Evolutionary conservation across 2,329 filamentous ascomycete species (phyloP).

Genomic region (Ceratocystiopsis minuta): DNA sequence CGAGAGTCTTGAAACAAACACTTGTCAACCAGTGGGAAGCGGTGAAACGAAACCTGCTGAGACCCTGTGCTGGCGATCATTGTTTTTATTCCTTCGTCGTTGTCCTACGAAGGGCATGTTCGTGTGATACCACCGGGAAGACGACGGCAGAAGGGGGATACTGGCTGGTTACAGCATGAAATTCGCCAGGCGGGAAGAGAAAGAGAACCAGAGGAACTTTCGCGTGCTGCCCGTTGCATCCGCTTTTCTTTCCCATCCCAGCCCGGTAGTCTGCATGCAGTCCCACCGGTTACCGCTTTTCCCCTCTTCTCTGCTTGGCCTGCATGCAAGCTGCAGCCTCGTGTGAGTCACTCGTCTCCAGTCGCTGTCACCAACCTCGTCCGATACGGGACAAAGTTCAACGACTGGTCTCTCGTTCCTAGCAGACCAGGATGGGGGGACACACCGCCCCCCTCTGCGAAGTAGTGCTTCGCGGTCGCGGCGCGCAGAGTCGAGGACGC

Average conservation of each 20-base stretch:
- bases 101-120: slow-evolving; percentile 3
- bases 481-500: slow-evolving; percentile 3
- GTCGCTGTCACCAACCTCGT: slow-evolving; percentile 11
- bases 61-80: background rate
- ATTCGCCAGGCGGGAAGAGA: no score
- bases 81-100: background rate
- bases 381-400: slow-evolving; percentile 12
- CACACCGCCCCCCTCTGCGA: no score
- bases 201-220: no score
- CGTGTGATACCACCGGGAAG: background rate
- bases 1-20: background rate
- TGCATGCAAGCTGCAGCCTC: slow-evolving; percentile 5
- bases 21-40: slow-evolving; percentile 5
- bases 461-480: slow-evolving; percentile 2
- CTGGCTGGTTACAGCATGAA: no score
- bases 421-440: no score
- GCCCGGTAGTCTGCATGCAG: slow-evolving; percentile 3
- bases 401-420: background rate
- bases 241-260: no score
- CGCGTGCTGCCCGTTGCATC: no score
- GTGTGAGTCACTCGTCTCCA: slow-evolving; percentile 17
- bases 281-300: background rate
- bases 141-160: no score
- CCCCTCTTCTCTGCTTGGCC: background rate
- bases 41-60: slow-evolving; percentile 6